Conservation (phyloP, 2,329 filamentous ascomycete species). For the Colletotrichum australisinense region DNA sequence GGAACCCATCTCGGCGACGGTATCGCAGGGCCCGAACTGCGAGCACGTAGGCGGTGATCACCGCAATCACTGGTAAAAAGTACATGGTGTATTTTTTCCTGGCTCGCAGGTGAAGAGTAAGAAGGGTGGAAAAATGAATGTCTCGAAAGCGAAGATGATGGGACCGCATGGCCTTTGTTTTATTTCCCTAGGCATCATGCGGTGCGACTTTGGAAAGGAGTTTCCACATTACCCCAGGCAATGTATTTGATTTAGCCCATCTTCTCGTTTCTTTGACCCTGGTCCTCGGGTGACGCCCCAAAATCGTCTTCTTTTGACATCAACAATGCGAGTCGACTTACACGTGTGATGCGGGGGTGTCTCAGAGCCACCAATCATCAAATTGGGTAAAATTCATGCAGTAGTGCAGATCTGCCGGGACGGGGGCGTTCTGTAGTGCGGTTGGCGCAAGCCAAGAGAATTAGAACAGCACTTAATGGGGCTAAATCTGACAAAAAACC, state of each 20-base stretch:
- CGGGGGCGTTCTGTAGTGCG: not conserved
- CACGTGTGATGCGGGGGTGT: conserved; percentile 7
- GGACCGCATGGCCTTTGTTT: not conserved
- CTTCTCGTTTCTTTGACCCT: not conserved
- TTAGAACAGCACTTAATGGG: not conserved
- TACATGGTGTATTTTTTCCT: not conserved
- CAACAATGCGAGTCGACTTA: conserved; percentile 9
- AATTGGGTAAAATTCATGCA: conserved; percentile 15
- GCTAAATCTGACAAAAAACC: not conserved
- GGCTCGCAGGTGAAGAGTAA: not conserved
- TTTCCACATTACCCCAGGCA: not conserved
- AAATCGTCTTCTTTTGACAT: conserved; percentile 8
- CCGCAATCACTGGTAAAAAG: not conserved
- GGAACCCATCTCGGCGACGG: conserved; percentile 15
- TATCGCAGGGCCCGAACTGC: conserved; percentile 4
- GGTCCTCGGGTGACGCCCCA: not conserved
- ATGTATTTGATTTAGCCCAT: not conserved
- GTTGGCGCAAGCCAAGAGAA: not conserved
- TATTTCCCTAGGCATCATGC: not conserved
- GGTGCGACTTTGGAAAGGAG: not conserved
- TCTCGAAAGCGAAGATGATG: not conserved
- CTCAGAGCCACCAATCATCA: not conserved
- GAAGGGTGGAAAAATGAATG: not conserved
- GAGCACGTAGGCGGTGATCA: not conserved
- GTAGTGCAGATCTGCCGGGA: not conserved